phyloP scores from a whole-genome alignment of 202 grass and related monocot genomes.

The Setaria italica region DNA sequence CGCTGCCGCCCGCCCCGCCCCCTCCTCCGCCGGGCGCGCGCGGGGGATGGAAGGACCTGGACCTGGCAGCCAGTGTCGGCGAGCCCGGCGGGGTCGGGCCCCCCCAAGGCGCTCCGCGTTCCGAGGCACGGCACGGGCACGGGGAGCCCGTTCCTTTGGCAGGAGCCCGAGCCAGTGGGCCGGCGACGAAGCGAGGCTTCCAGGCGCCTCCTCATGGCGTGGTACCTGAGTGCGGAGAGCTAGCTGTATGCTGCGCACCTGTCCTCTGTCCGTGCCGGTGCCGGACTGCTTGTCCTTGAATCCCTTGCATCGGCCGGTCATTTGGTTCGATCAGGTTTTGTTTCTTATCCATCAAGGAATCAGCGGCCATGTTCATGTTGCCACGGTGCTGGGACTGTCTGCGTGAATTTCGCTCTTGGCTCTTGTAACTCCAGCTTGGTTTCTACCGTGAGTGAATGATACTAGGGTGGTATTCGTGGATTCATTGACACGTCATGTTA shows the following conservation, averaged over 20 bases:
- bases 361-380: neutral
- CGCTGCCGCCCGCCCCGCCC: neutral
- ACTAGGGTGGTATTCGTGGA: neutral
- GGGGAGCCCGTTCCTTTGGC: slow-evolving; percentile 6
- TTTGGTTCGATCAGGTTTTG: neutral
- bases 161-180: neutral
- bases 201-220: neutral
- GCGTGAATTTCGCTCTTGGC: neutral
- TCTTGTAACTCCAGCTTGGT: neutral
- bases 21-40: neutral
- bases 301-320: neutral
- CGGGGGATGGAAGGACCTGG: neutral
- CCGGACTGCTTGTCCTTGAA: neutral
- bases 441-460: neutral
- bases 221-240: neutral
- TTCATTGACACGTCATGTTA: neutral
- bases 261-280: neutral
- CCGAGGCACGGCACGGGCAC: slow-evolving; percentile 19
- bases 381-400: neutral
- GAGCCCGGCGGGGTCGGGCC: slow-evolving; percentile 47
- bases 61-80: slow-evolving; percentile 55
- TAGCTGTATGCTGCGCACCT: slow-evolving; percentile 9
- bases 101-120: neutral
- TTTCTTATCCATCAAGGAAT: neutral
- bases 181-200: neutral